phyloP scores from a whole-genome alignment of 768 basidiomycete genomes.

The Cystobasidium ongulense region DNA sequence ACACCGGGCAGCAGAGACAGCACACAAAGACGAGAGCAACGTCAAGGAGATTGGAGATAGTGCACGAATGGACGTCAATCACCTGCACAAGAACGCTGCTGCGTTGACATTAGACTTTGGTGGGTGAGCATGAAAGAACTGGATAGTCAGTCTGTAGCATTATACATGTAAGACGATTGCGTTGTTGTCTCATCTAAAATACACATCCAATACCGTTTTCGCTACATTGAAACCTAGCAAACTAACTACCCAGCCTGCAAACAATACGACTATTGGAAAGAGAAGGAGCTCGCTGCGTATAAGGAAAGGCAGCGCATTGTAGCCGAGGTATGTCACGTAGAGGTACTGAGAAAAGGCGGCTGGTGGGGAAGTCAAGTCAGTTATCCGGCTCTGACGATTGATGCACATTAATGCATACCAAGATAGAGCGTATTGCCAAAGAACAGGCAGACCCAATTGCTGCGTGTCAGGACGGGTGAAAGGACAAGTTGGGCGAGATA shows the following conservation, averaged over 20 bases:
- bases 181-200: slow-evolving; percentile 61
- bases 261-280: slow-evolving; percentile 78
- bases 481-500: slow-evolving; percentile 83
- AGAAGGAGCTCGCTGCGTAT: slow-evolving; percentile 80
- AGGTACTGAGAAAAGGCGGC: slow-evolving; percentile 65
- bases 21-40: background rate
- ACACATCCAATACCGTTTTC: slow-evolving; percentile 64
- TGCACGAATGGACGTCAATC: slow-evolving; percentile 3
- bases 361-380: background rate
- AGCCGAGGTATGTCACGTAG: slow-evolving; percentile 58
- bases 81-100: slow-evolving; percentile 12
- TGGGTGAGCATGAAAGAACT: background rate
- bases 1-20: slow-evolving; percentile 4
- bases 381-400: background rate
- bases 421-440: slow-evolving; percentile 87
- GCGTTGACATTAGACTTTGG: slow-evolving; percentile 20
- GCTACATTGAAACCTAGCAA: slow-evolving; percentile 86
- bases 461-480: slow-evolving; percentile 68
- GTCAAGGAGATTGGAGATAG: background rate
- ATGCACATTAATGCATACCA: slow-evolving; percentile 42
- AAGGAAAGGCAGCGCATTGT: slow-evolving; percentile 77
- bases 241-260: slow-evolving; percentile 74
- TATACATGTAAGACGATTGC: background rate
- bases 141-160: background rate
- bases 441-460: slow-evolving; percentile 89